A percentile compares a stretch with the other conserved stretches of the same genome.
Evolutionary conservation across 345 rosid genomes (phyloP).

Genomic region (Syzygium aromaticum): DNA sequence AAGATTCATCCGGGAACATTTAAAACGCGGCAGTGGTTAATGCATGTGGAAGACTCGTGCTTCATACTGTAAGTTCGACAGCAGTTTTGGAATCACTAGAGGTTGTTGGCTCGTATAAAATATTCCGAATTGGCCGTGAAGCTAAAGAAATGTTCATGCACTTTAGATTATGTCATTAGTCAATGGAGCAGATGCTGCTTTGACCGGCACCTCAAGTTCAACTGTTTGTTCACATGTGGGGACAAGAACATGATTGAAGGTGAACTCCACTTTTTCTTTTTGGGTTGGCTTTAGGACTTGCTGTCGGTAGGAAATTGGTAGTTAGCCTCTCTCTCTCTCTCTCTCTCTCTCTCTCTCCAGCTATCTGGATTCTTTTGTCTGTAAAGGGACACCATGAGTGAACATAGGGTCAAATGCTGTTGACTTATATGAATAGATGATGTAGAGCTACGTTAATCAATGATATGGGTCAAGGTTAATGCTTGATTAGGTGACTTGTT

Average conservation of each 20-base stretch:
- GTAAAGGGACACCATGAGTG: neutral
- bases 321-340: neutral
- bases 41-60: neutral
- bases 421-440: neutral
- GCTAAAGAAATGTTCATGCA: neutral
- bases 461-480: neutral
- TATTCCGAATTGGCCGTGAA: neutral
- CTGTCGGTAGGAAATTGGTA: neutral
- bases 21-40: conserved; percentile 53
- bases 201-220: conserved; percentile 10
- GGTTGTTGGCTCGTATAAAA: neutral
- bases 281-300: conserved; percentile 12
- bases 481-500: neutral
- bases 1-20: conserved; percentile 68
- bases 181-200: conserved; percentile 21
- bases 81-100: conserved; percentile 3
- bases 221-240: conserved; percentile 14
- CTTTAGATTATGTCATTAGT: conserved; percentile 1
- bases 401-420: neutral
- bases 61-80: neutral
- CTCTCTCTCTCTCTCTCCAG: neutral
- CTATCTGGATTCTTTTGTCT: neutral
- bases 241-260: conserved; percentile 25
- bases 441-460: neutral
- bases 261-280: conserved; percentile 14